Evolutionary conservation across 805 yeast species (phyloP), one percentile per base, ranked within the genome.

Genomic region (Metschnikowia arizonensis): DNA sequence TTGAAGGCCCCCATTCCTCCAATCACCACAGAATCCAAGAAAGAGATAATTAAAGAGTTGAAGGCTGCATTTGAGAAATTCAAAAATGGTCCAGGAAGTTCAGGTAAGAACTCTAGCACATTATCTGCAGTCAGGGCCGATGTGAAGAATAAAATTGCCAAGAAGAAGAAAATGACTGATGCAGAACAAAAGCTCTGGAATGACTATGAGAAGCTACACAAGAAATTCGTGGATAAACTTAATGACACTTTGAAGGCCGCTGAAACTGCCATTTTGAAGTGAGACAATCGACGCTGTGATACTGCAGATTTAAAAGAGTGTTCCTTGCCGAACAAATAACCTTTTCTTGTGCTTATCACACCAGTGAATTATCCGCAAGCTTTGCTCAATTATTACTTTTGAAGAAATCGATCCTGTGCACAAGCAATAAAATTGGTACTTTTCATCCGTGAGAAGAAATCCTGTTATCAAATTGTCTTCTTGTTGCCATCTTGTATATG

Each of bases 1-100:
- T 69, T 91, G 57, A 81, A 79, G 52, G 83, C 88, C 14, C 77
- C 86, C 1, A 68, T 89, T 48, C 95, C 95, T 12, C 81, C 88
- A 21, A 76, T 83, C 14, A 82, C 91, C 3, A 75, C 82, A 4
- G 95, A 85, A 46, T 69, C 82, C 23, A 82, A 77, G 69, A 66
- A 70, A 50, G 82, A 77, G 46, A 64, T 69, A 40, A 75, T 72
- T 7, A 83, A 81, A 57, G 74, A 76, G 9, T 68, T 88, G 60
- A 89, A 88, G 60, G 75, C 72, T n/a, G 72, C 75, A 1, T 79
- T 72, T 52, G 96, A 88, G 52, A 74, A 73, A 42, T 81, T 73
- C 64, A 81, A 79, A 48, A 78, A 77, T 49, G 67, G 70, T 7
- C 59, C 69, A 7, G 58, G 64, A 1, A 53, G 56, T 5, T 45